phyloP scores from a whole-genome alignment of 164 flowering plant species.

The Magnolia kwangsiensis region DNA sequence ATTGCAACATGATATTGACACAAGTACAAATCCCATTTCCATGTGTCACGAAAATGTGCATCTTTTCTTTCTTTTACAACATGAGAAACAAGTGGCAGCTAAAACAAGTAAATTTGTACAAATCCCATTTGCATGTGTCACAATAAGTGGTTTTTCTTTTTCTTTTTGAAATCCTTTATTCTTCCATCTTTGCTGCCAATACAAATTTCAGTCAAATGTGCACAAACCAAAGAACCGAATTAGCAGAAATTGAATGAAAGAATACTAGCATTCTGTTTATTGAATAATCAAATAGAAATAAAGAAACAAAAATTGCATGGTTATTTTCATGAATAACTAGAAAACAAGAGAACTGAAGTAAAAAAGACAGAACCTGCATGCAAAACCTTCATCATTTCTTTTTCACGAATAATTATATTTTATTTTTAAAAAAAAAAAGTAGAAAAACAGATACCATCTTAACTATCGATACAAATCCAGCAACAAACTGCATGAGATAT shows the following conservation, averaged over 20 bases:
- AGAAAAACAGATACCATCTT: neutral
- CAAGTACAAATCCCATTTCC: neutral
- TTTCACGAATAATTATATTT: too few species aligned
- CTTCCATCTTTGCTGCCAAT: too few species aligned
- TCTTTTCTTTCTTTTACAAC: neutral
- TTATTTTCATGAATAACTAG: too few species aligned
- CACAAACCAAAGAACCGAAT: neutral
- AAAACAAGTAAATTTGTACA: too few species aligned
- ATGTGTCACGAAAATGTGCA: neutral
- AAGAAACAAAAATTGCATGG: neutral
- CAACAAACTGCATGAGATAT: neutral
- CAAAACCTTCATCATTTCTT: neutral
- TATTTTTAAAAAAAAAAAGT: too few species aligned
- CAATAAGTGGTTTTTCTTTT: too few species aligned
- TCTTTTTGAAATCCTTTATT: too few species aligned
- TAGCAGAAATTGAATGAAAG: neutral
- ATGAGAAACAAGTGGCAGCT: neutral
- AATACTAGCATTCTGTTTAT: neutral
- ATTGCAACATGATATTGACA: neutral
- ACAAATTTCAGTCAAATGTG: too few species aligned
- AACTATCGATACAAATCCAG: neutral
- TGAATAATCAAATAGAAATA: neutral
- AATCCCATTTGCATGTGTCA: too few species aligned
- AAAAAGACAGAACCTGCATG: neutral
- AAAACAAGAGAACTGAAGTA: neutral